These are phyloP conservation scores for Ramichloridium luteum DNA, from an alignment of 2,329 filamentous ascomycete species.

Conservation along the genomic window DNA sequence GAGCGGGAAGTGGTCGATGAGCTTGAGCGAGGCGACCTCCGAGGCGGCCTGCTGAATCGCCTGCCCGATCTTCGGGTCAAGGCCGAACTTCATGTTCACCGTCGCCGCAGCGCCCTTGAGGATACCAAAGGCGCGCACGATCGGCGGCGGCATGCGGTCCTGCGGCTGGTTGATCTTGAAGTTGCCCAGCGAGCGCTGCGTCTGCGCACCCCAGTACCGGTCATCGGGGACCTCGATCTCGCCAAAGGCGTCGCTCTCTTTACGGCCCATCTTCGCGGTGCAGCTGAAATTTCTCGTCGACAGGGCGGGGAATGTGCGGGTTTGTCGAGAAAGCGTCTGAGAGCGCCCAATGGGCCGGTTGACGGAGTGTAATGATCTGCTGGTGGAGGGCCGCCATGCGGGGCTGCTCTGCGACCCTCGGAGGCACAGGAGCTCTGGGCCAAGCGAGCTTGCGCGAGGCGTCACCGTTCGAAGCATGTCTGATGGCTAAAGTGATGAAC, in stretches of 20 bases:
- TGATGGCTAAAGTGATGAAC: no score
- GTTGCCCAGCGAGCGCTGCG: slow-evolving; percentile 89
- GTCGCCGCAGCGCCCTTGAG: slow-evolving; percentile 92
- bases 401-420: neutral
- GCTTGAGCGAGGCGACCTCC: slow-evolving; percentile 87
- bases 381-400: neutral
- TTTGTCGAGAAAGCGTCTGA: neutral
- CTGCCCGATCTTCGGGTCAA: slow-evolving; percentile 78
- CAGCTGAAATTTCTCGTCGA: slow-evolving; percentile 20
- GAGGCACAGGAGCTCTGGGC: neutral
- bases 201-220: slow-evolving; percentile 98
- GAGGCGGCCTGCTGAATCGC: slow-evolving; percentile 90
- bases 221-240: slow-evolving; percentile 83
- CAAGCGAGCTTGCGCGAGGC: neutral
- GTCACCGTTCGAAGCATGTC: neutral
- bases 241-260: slow-evolving; percentile 95
- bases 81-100: slow-evolving; percentile 89
- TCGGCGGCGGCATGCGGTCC: slow-evolving; percentile 91
- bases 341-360: neutral
- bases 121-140: slow-evolving; percentile 89
- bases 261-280: slow-evolving; percentile 38
- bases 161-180: slow-evolving; percentile 99
- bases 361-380: neutral
- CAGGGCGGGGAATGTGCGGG: slow-evolving; percentile 3
- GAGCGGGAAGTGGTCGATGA: slow-evolving; percentile 93